Conservation (phyloP, 305 asterid genomes). For the Fraxinus xanthoxyloides region DNA sequence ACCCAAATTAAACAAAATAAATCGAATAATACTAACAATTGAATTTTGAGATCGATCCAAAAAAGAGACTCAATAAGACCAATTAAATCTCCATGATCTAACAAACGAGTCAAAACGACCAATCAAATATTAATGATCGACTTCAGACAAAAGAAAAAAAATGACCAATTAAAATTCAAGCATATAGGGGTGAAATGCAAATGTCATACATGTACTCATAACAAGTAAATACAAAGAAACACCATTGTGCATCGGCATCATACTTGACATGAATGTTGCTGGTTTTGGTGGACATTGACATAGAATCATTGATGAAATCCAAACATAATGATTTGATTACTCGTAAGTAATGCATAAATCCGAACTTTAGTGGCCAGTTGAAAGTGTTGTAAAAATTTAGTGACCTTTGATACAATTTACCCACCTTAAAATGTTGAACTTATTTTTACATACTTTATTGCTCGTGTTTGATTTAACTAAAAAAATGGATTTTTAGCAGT, state of each 20-base stretch:
- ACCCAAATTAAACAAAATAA: neutral
- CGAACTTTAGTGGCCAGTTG: neutral
- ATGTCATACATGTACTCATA: neutral
- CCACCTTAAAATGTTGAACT: neutral
- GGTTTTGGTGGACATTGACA: neutral
- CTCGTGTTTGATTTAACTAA: no score
- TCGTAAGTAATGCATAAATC: no score
- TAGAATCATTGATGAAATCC: neutral
- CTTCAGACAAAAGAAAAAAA: no score
- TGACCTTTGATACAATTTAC: neutral
- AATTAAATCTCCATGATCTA: no score
- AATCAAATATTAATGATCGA: no score
- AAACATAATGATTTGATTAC: neutral
- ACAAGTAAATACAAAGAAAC: neutral
- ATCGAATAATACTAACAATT: neutral
- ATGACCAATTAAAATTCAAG: neutral
- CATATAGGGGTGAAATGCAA: neutral
- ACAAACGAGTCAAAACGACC: no score
- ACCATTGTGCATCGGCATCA: neutral
- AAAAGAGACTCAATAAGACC: no score
- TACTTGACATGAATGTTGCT: neutral
- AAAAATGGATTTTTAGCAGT: no score
- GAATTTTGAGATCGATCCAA: neutral
- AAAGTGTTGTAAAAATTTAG: neutral
- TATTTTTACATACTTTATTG: no score